phyloP scores from a whole-genome alignment of 805 yeast genomes.

The Wickerhamiella occidentalis region DNA sequence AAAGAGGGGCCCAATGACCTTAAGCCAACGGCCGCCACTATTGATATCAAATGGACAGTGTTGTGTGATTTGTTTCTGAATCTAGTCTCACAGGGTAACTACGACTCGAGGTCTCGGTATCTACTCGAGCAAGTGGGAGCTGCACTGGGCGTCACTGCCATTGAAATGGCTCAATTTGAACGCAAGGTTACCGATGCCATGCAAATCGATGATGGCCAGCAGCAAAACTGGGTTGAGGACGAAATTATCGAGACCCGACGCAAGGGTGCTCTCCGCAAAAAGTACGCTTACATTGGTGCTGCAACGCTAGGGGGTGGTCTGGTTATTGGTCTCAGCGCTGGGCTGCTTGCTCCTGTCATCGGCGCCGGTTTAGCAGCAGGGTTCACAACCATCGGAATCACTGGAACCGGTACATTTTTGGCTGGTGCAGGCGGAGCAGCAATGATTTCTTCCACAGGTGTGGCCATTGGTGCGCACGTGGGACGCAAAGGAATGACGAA shows the following conservation, averaged over 20 bases:
- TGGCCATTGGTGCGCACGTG: constrained; percentile 79
- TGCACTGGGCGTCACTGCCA: constrained; percentile 41
- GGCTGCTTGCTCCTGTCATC: constrained; percentile 90
- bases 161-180: constrained; percentile 81
- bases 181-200: constrained; percentile 79
- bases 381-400: constrained; percentile 81
- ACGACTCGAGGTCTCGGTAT: constrained; percentile 80
- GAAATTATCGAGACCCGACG: constrained; percentile 59
- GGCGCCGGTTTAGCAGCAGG: constrained; percentile 99
- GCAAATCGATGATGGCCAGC: constrained; percentile 74
- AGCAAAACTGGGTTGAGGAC: constrained; percentile 62
- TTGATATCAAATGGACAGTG: constrained; percentile 87
- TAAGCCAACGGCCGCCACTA: constrained; percentile 29
- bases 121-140: constrained; percentile 59
- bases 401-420: constrained; percentile 84
- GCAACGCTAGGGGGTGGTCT: constrained; percentile 95
- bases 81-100: constrained; percentile 68
- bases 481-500: constrained; percentile 76
- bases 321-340: constrained; percentile 90
- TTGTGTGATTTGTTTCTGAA: constrained; percentile 80
- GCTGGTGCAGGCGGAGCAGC: constrained; percentile 98
- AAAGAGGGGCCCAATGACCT: not conserved
- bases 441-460: constrained; percentile 81
- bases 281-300: constrained; percentile 76
- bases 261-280: constrained; percentile 50